A percentile compares a stretch with the other conserved stretches of the same genome.
Conservation (phyloP, 495 filamentous ascomycete genomes). For the Penicillium alfredii region DNA sequence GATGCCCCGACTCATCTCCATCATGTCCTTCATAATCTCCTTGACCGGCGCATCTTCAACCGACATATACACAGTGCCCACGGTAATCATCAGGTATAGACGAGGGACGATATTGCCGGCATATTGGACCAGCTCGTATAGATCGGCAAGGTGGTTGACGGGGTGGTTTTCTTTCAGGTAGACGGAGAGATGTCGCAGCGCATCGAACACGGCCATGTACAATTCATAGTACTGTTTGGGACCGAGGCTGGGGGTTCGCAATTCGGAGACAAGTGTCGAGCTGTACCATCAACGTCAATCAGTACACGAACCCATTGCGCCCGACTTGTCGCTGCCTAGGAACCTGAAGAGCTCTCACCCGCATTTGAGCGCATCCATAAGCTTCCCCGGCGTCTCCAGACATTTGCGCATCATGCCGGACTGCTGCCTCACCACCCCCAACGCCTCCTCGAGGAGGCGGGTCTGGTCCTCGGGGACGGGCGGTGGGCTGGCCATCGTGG, state of each 20-base stretch:
- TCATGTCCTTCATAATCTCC: constrained; percentile 99
- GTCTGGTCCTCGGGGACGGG: constrained; percentile 82
- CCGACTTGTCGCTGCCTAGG: constrained; percentile 33
- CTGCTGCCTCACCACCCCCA: constrained; percentile 94
- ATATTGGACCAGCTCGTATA: constrained; percentile 99
- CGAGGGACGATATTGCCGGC: constrained; percentile 96
- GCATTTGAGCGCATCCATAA: constrained; percentile 99
- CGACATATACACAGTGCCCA: constrained; percentile 97
- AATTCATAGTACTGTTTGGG: constrained; percentile 99
- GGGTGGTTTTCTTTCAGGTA: constrained; percentile 97
- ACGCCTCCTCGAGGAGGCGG: constrained; percentile 91
- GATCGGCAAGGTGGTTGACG: constrained; percentile 93
- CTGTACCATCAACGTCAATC: constrained; percentile 41
- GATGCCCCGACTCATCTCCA: constrained; percentile 98
- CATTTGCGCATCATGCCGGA: constrained; percentile 94
- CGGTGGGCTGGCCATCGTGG: constrained; percentile 54
- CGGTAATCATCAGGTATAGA: constrained; percentile 97
- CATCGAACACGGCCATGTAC: constrained; percentile 99
- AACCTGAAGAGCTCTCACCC: constrained; percentile 55
- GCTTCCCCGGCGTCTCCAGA: constrained; percentile 93
- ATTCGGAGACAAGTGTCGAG: constrained; percentile 93
- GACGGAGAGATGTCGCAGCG: constrained; percentile 89
- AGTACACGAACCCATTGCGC: constrained; percentile 12
- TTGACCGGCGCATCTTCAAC: constrained; percentile 98
- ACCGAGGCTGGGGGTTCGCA: constrained; percentile 89